Base-by-base conservation (phyloP, 2,329 filamentous ascomycete species). In the Aspergillus candidus region DNA sequence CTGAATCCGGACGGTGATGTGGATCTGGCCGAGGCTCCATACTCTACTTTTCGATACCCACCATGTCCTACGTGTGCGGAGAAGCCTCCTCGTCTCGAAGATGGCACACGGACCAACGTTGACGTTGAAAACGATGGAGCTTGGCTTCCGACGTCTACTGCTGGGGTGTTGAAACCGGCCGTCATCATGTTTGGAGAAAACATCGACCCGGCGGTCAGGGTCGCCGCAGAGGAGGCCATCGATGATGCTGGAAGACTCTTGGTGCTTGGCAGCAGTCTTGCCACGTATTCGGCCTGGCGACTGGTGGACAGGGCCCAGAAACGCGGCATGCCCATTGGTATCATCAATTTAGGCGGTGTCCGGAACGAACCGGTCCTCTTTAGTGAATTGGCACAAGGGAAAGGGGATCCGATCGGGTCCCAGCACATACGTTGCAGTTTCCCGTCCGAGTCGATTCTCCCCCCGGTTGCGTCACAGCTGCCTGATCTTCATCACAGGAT, bases 151-250 rank as follows among this genome's bases (percentile, higher is more conserved):
- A 69, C 70, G 0, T 83, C 80, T 54, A 81, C 77, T 2, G 87
- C 82, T 0, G 93, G 91, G 2, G 80, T 97, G 32, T 66, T 98
- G 43, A 97, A 97, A 61, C 93, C 93, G 3, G 87, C 87, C 1
- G 90, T 98, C 2, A 83, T 90, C 56, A 96, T 97, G 88, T 97
- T 97, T 63, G 93, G 93, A 12, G 93, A 97, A 67, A 90, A 81
- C 47, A 94, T 97, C 39, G 73, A 79, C 0, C 66, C 69, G 1
- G 58, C 69, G 1, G 82, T 90, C 31, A 96, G 94, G 64, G 65
- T 71, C 1, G 82, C 81, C 0, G 91, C 90, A 1, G 90, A 97
- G 60, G 70, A 80, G 22, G 85, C 86, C 11, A 80, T 97, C 39
- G 87, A 96, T 58, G 76, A 77, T 22, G 86, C 88, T 1, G 82